Base-by-base conservation (phyloP, 1,284 basidiomycete species). In the Irpex sp. region DNA sequence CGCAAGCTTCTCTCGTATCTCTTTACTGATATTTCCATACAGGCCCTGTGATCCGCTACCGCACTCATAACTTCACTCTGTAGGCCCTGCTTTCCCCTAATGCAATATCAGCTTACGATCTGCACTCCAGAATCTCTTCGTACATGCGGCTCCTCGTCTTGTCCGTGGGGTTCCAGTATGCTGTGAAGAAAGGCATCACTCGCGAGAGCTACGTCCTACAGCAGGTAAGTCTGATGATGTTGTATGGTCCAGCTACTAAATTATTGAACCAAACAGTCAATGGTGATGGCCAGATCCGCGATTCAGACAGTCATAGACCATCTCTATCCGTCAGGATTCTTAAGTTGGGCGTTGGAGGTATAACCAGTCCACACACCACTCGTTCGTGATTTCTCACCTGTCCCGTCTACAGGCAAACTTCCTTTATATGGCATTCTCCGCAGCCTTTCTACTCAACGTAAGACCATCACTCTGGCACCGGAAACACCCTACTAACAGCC, bases 361-460 rank as follows among this genome's bases (percentile, higher is more conserved):
- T 78, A 77, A 26, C 58, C 72, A 74, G 1, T 37, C 33, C 37
- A 47, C n/a, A 7, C 17, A 21, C 3, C 9, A n/a, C 71, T 60
- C 71, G 72, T 57, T 64, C 75, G 53, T 71, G 71, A 61, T 67
- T 74, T 19, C 68, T 64, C 3, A 49, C 56, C 11, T 9, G 2
- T 55, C 9, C 1, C 31, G 47, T 13, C 17, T 53, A 8, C 56
- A 72, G 66, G 68, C 68, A 1, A 66, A 81, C 65, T 84, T 83
- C 65, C 73, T 84, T 9, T 83, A 81, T 67, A 80, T 86, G 35
- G 77, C 85, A 5, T 89, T 87, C 69, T 85, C 86, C 3, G 82
- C 85, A 17, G 85, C 83, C 1, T 86, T 84, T 69, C 69, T 87
- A 15, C 75, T 85, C 49, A 84, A 86, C 69, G 85, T 85, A 67